Evolutionary conservation across 805 yeast genomes (phyloP), one percentile per base, ranked within the genome.

Genomic region (Scheffersomyces ergatensis): DNA sequence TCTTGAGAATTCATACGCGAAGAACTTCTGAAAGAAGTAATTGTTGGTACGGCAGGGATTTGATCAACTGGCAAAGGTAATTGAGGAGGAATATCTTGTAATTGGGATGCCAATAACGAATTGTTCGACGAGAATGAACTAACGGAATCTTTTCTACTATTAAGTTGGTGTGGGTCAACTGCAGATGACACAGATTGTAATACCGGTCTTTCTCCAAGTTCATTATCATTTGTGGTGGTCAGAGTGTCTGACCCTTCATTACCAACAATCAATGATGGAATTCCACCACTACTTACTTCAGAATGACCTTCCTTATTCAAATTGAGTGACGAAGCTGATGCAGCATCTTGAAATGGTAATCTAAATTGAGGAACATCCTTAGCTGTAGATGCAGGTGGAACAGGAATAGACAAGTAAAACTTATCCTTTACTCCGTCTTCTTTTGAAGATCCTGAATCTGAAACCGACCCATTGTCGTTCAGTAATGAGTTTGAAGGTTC

Each of bases 341-440:
- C 8, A 19, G 45, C n/a, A 30, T 82, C 86, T 54, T 82, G 88
- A 54, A 84, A 85, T 0, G 92, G 92, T 13, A 80, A 66, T 53
- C 93, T 70, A 55, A 85, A 85, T 36, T 65, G 74, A 2, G 85
- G 85, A 1, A 72, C 64, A 5, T 68, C 76, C 21, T 64, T 49
- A 5, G 33, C 42, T 3, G 36, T 21, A 27, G 37, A 42, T 27
- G 44, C 39, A 1, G 49, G 47, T 4, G 60, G 55, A 2, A 56
- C 35, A 4, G 65, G 56, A 39, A 64, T 36, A 6, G 51, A 38
- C 5, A 53, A 33, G 21, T 55, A 60, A 25, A 45, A 50, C 31
- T 46, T 47, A 13, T 43, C 42, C n/a, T 34, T 31, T 33, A 40
- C 33, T 16, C 33, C 40, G 19, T 48, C 21, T 33, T 36, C 42